These are phyloP conservation scores for Grifola frondosa DNA, from an alignment of 1,284 basidiomycete species.

Conservation along the genomic window DNA sequence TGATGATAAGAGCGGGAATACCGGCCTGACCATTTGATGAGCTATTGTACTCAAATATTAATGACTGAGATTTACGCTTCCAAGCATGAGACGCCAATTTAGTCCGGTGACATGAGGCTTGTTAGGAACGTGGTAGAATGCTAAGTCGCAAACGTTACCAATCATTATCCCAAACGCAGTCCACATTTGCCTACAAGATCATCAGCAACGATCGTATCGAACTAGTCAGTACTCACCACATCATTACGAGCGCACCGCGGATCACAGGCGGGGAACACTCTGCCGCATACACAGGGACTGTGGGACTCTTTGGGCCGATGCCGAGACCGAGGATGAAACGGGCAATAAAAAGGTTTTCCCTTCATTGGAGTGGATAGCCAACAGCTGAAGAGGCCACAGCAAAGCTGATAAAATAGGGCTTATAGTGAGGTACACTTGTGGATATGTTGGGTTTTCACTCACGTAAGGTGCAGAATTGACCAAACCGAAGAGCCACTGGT, in stretches of 20 bases:
- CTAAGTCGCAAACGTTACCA: slow-evolving; percentile 52
- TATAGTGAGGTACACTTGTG: neutral
- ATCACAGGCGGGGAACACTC: slow-evolving; percentile 69
- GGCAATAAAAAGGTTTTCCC: slow-evolving; percentile 67
- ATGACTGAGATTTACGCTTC: slow-evolving; percentile 35
- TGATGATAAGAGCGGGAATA: slow-evolving; percentile 57
- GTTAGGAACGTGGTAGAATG: slow-evolving; percentile 53
- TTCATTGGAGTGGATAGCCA: slow-evolving; percentile 78
- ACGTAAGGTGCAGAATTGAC: slow-evolving; percentile 76
- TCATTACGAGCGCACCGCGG: slow-evolving; percentile 76
- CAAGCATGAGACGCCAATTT: slow-evolving; percentile 67
- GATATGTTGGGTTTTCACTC: slow-evolving; percentile 22
- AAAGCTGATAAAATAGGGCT: slow-evolving; percentile 35
- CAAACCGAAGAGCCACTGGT: slow-evolving; percentile 70
- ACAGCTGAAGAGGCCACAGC: slow-evolving; percentile 54
- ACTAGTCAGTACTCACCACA: slow-evolving; percentile 48
- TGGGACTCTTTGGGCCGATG: slow-evolving; percentile 67
- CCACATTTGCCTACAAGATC: slow-evolving; percentile 50
- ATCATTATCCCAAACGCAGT: slow-evolving; percentile 74
- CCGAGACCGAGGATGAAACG: slow-evolving; percentile 69
- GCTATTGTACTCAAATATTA: neutral
- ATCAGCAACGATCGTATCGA: neutral
- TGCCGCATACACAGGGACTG: slow-evolving; percentile 62
- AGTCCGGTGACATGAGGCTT: slow-evolving; percentile 47
- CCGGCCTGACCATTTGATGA: slow-evolving; percentile 40